These are phyloP conservation scores for Scheffersomyces lignosus DNA, from an alignment of 805 yeast species.

Conservation along the genomic window DNA sequence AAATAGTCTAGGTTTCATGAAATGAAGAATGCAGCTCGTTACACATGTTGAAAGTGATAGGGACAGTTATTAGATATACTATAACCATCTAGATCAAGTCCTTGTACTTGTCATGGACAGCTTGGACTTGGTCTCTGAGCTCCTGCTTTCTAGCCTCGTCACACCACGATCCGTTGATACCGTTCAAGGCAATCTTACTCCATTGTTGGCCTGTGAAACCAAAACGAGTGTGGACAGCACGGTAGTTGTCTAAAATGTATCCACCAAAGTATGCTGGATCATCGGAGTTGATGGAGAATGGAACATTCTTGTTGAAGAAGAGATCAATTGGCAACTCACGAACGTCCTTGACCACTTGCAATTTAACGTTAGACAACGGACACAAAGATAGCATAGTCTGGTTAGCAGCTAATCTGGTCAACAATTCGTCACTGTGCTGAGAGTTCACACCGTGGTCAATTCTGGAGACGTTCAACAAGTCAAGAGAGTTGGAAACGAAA, in stretches of 20 bases:
- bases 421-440: constrained; percentile 50
- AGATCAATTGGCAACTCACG: constrained; percentile 63
- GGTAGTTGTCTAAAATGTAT: constrained; percentile 63
- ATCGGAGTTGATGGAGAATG: constrained; percentile 75
- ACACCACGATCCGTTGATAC: constrained; percentile 75
- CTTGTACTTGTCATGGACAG: constrained; percentile 38
- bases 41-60: too few relatives aligned
- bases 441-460: constrained; percentile 83
- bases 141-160: constrained; percentile 53
- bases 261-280: constrained; percentile 51
- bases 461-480: constrained; percentile 54
- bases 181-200: constrained; percentile 62
- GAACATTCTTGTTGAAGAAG: constrained; percentile 61
- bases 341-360: constrained; percentile 71
- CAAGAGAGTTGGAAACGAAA: constrained; percentile 60
- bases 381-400: constrained; percentile 68
- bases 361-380: constrained; percentile 74
- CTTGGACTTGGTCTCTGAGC: constrained; percentile 46
- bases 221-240: constrained; percentile 63
- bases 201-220: constrained; percentile 61
- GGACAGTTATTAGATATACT: too few relatives aligned
- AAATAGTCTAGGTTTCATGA: too few relatives aligned
- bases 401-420: constrained; percentile 56
- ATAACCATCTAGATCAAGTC: constrained; percentile 9
- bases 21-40: too few relatives aligned